Conservation (phyloP, 2,329 filamentous ascomycete genomes). For the Xylogone sp. region DNA sequence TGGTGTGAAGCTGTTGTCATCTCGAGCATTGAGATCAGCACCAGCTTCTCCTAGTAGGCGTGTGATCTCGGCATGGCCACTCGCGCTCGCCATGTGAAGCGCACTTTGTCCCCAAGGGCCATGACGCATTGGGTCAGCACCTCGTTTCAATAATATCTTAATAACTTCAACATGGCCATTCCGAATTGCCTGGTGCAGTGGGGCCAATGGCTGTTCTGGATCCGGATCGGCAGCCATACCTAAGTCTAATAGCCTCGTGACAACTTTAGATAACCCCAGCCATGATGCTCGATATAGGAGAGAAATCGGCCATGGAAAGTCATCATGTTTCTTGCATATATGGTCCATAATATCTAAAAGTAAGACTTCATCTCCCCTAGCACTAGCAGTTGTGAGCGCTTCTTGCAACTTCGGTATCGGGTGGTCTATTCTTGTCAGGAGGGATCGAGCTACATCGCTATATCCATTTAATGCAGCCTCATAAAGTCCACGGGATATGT, state of each 20-base stretch:
- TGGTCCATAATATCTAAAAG: background rate
- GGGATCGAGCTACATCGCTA: background rate
- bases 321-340: background rate
- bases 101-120: conserved; percentile 5
- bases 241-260: background rate
- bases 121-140: conserved; percentile 4
- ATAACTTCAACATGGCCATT: conserved; percentile 8
- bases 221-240: background rate
- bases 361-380: background rate
- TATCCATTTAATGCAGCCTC: background rate
- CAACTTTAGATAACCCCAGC: background rate
- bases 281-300: background rate
- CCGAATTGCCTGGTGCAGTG: conserved; percentile 18
- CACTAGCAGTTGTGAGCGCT: background rate
- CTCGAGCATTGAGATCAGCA: conserved; percentile 6
- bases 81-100: conserved; percentile 11
- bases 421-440: background rate
- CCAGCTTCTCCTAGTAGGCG: conserved; percentile 6
- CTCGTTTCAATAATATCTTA: conserved; percentile 8
- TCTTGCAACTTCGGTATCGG: background rate
- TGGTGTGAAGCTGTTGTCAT: conserved; percentile 2
- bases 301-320: background rate
- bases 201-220: background rate
- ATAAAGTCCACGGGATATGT: background rate
- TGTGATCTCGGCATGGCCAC: conserved; percentile 1